Evolutionary conservation across 257 asterid species (phyloP).

Genomic region (Gentiana dahurica): DNA sequence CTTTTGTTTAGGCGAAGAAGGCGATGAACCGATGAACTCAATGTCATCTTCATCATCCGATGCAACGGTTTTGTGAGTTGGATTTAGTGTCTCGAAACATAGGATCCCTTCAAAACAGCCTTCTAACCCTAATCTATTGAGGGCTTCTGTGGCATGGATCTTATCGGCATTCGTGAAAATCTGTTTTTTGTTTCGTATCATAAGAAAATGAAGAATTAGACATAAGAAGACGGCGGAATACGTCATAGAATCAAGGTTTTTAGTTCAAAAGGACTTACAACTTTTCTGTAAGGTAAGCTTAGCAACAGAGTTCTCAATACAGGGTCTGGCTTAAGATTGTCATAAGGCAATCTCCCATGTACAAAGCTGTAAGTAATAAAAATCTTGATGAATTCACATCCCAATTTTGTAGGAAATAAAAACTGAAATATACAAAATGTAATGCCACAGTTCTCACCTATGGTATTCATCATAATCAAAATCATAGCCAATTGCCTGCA

Average conservation of each 20-base stretch:
- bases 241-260: too few species aligned
- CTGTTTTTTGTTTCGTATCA: slow-evolving; percentile 19
- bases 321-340: slow-evolving; percentile 77
- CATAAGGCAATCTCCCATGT: slow-evolving; percentile 97
- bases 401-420: too few species aligned
- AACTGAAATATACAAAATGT: too few species aligned
- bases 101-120: slow-evolving; percentile 84
- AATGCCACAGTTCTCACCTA: slow-evolving; percentile 21
- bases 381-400: too few species aligned
- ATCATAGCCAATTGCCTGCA: slow-evolving; percentile 95
- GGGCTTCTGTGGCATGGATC: slow-evolving; percentile 58
- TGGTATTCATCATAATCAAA: slow-evolving; percentile 94
- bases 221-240: too few species aligned
- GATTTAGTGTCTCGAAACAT: slow-evolving; percentile 85
- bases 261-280: slow-evolving; percentile 34
- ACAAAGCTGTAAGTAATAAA: slow-evolving; percentile 46
- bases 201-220: not conserved
- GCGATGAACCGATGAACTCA: not conserved
- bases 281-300: slow-evolving; percentile 70
- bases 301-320: slow-evolving; percentile 65
- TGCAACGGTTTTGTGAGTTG: slow-evolving; percentile 15
- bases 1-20: not conserved
- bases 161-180: slow-evolving; percentile 78
- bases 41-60: slow-evolving; percentile 3
- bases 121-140: slow-evolving; percentile 56